phyloP scores from a whole-genome alignment of 352 stramenopile species.

The Phytophthora lateralis region DNA sequence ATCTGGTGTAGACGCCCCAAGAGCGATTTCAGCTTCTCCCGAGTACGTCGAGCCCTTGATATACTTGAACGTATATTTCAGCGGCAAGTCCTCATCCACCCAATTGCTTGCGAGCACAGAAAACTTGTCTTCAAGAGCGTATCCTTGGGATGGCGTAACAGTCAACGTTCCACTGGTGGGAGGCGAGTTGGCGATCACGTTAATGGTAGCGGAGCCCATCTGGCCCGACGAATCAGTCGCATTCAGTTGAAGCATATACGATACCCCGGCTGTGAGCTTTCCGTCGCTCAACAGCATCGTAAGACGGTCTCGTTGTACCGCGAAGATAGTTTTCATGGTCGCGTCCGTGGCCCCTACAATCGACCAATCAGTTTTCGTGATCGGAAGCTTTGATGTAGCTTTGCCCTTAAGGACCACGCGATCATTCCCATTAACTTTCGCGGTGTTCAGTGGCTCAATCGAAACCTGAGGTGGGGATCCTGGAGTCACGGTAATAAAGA shows the following conservation, averaged over 20 bases:
- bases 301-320: conserved; percentile 36
- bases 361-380: conserved; percentile 53
- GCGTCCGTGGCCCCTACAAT: conserved; percentile 40
- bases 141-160: conserved; percentile 48
- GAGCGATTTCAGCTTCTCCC: conserved; percentile 50
- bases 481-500: conserved; percentile 50
- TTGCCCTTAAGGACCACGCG: conserved; percentile 58
- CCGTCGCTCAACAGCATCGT: conserved; percentile 62
- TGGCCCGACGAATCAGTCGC: conserved; percentile 50
- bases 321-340: conserved; percentile 46
- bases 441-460: conserved; percentile 46
- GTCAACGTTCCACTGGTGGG: conserved; percentile 55
- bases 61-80: conserved; percentile 79
- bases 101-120: conserved; percentile 52
- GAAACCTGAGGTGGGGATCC: conserved; percentile 58
- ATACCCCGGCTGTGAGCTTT: conserved; percentile 42
- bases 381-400: conserved; percentile 49
- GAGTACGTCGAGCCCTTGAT: conserved; percentile 62
- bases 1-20: conserved; percentile 59
- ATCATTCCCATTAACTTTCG: conserved; percentile 67
- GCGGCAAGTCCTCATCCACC: conserved; percentile 69
- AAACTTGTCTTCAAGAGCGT: conserved; percentile 63
- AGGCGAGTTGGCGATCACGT: conserved; percentile 53
- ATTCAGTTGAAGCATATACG: conserved; percentile 60
- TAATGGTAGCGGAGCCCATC: conserved; percentile 45